Conservation (phyloP, 192 early-diverging fungal genomes). For the Backusella luteola region DNA sequence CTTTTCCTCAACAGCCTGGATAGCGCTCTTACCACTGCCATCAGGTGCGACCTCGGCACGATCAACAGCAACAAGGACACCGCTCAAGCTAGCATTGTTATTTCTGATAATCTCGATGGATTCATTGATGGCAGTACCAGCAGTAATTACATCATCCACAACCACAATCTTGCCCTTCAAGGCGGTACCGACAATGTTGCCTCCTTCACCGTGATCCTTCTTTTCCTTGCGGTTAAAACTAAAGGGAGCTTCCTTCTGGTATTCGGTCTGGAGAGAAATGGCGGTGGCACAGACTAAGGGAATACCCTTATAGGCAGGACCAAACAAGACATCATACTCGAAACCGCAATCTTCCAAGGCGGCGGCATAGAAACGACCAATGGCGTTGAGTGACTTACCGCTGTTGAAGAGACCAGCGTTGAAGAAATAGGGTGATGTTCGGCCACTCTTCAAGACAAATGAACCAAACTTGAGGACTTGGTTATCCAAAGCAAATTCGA, state of each 20-base stretch:
- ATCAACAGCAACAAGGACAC: constrained; percentile 92
- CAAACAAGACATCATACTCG: constrained; percentile 87
- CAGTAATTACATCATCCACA: constrained; percentile 98
- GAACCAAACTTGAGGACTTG: constrained; percentile 88
- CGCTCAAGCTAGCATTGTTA: constrained; percentile 70
- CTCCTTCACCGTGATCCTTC: constrained; percentile 99
- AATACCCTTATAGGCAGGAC: constrained; percentile 99
- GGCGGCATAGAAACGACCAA: constrained; percentile 90
- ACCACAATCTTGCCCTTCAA: constrained; percentile 79
- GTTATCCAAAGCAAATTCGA: constrained; percentile 85
- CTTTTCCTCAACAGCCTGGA: constrained; percentile 88
- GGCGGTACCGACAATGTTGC: constrained; percentile 87
- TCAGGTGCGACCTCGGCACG: constrained; percentile 80
- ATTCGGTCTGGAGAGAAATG: constrained; percentile 65
- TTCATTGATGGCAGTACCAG: constrained; percentile 98
- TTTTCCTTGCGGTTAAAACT: constrained; percentile 98
- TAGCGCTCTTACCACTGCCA: constrained; percentile 75
- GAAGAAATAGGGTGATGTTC: constrained; percentile 97
- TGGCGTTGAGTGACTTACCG: constrained; percentile 74
- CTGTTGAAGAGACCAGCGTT: constrained; percentile 97
- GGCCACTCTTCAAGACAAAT: constrained; percentile 93
- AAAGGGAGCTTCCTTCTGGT: constrained; percentile 71
- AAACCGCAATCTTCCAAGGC: constrained; percentile 71
- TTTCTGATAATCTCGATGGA: constrained; percentile 75
- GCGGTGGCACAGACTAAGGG: constrained; percentile 85